Evolutionary conservation across 148 eudicot species (phyloP), one percentile per base, ranked within the genome.

Genomic region (Selenicereus undatus): DNA sequence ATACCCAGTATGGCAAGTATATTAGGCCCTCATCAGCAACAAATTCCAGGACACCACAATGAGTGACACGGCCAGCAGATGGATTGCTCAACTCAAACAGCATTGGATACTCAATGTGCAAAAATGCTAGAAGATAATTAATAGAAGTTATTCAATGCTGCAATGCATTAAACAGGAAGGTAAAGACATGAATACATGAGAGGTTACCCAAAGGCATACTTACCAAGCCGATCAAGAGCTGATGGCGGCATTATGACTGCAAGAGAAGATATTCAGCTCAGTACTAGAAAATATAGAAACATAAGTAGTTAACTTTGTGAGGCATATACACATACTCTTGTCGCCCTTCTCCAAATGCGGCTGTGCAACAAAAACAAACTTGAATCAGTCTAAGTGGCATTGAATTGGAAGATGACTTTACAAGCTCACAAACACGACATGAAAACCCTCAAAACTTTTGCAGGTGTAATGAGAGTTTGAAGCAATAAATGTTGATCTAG

Each of bases 221-320:
- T 75, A 84, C 86, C 86, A 78, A 84, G 86, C 21, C 86, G 86
- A 69, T 84, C 86, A 69, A 84, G 86, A 78, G 86, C 86, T 66
- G 86, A 84, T 75, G 86, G 86, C 70, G 86, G 86, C 86, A 84
- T 84, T 81, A 84, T 84, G 73, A 84, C 86, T 84, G 84, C 84
- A 78, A 56, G 69, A 78, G 65, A 74, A 43, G 75, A 48, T 6
- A 68, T 9, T 51, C 71, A 73, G 81, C n/a, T 73, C 16, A 48
- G 51, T 50, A 35, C 24, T 11, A 35, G 35, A 78, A 43, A 64
- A 69, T 10, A 22, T 16, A 27, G 42, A 48, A 68, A 74, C 50
- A n/a, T 26, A 68, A 76, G 75, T 50, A 74, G 65, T 39, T 29
- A 70, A 56, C 52, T 76, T 75, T 11, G 29, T 56, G 22, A 45